Conservation (phyloP, 176 grass and related monocot species). For the Avena atlantica region DNA sequence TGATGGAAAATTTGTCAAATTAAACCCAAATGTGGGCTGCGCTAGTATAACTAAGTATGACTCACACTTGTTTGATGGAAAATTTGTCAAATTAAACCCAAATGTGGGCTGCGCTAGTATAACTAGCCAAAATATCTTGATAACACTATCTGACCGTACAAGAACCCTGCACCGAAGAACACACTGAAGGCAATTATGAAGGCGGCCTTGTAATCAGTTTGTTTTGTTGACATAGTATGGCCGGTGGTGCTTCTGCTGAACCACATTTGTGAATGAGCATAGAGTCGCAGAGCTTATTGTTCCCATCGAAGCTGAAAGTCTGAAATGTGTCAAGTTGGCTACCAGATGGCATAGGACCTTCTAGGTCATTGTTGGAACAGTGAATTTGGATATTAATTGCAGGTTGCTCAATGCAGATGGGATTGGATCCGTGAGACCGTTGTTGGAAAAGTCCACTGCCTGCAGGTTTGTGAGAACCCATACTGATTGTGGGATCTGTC, state of each 20-base stretch:
- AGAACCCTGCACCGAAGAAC: not conserved
- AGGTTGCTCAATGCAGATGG: not conserved
- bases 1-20: too few relatives aligned
- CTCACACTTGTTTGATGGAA: too few relatives aligned
- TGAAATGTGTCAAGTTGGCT: conserved; percentile 38
- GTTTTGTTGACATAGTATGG: not conserved
- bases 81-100: too few relatives aligned
- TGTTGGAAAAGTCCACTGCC: conserved; percentile 4
- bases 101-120: too few relatives aligned
- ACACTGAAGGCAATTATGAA: not conserved
- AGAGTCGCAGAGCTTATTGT: conserved; percentile 32
- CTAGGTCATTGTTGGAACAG: conserved; percentile 23
- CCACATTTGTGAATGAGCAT: not conserved
- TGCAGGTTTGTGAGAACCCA: conserved; percentile 21
- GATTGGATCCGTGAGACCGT: conserved; percentile 10
- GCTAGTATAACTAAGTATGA: too few relatives aligned
- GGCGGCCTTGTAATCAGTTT: not conserved
- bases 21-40: too few relatives aligned
- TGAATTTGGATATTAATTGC: conserved; percentile 29
- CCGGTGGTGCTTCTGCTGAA: not conserved
- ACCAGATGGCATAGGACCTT: conserved; percentile 20
- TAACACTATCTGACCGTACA: conserved; percentile 13
- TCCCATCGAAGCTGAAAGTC: conserved; percentile 38
- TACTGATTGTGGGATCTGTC: conserved; percentile 1
- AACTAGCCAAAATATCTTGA: not conserved